Evolutionary conservation across 371 early-diverging fungal species (phyloP), one percentile per base, ranked within the genome.

Genomic region (Apophysomyces trapeziformis): DNA sequence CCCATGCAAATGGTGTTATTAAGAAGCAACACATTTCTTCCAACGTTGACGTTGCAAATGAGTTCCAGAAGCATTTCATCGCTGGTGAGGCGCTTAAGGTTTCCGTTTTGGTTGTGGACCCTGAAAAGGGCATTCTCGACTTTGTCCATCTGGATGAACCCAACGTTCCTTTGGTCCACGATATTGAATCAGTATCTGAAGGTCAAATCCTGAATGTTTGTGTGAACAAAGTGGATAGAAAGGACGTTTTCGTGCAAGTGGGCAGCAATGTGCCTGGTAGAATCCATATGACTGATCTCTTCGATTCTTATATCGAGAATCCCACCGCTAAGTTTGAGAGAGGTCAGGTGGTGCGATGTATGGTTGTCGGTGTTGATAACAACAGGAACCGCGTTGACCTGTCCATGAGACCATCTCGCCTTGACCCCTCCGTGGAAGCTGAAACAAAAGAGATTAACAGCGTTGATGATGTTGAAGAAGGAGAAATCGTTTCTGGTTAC

Each of bases 401-500:
- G 56, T 90, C 94, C 7, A 59, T 87, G 61, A 85, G 93, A 38
- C 69, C 79, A 6, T 90, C 89, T 8, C 85, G 80, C 56, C 68
- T 63, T 7, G 69, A 76, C 35, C 76, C 85, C 7, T 80, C 80
- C 0, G 70, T 67, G 38, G 35, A 61, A n/a, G 64, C 74, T 16
- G 56, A 63, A 18, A 63, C 77, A 9, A 72, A 71, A 21, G 87
- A 86, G 66, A 69, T 86, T 71, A 79, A 85, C 63, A 60, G 60
- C 32, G 65, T 85, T 58, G 68, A 64, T 1, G 88, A 87, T 66
- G 56, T 92, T 18, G 72, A 71, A 18, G 65, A 76, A 35, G 90
- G 84, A 57, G 71, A 77, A 36, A 79, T 92, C 13, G 80, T 95
- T 6, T 77, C 75, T 13, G 96, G 95, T 4, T 94, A 90, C 69